A percentile compares a stretch with the other conserved stretches of the same genome.
Conservation (phyloP, 129 eudicot species). For the Saposhnikovia divaricata region DNA sequence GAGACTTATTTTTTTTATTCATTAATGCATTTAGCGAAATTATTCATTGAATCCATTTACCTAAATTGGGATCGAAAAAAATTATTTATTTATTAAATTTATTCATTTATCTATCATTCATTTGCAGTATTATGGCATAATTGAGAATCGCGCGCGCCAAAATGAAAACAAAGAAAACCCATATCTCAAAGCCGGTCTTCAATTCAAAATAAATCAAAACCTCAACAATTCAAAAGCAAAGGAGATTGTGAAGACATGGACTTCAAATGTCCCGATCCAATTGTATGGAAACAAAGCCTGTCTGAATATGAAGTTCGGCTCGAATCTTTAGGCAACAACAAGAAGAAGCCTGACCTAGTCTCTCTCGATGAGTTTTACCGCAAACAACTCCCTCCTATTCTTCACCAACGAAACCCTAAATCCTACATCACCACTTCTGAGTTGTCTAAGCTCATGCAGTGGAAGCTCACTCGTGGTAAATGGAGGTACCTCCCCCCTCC, state of each 20-base stretch:
- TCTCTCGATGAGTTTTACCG: conserved; percentile 62
- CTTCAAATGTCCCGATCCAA: conserved; percentile 36
- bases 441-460: conserved; percentile 73
- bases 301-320: conserved; percentile 39
- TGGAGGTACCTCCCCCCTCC: conserved; percentile 33
- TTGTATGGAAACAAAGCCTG: conserved; percentile 52
- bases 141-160: conserved; percentile 1
- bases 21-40: too few species aligned
- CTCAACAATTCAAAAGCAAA: background rate
- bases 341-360: conserved; percentile 46
- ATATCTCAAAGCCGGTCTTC: background rate
- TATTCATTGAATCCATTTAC: too few species aligned
- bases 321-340: conserved; percentile 22
- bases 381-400: conserved; percentile 46
- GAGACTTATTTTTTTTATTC: too few species aligned
- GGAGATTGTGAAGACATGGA: conserved; percentile 27
- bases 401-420: conserved; percentile 58
- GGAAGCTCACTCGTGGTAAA: conserved; percentile 89
- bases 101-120: too few species aligned
- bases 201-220: background rate
- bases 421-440: conserved; percentile 67
- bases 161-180: background rate
- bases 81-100: too few species aligned
- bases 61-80: too few species aligned
- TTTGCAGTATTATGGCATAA: background rate